phyloP scores from a whole-genome alignment of 1,284 basidiomycete genomes.

The Marasmius fiardii region DNA sequence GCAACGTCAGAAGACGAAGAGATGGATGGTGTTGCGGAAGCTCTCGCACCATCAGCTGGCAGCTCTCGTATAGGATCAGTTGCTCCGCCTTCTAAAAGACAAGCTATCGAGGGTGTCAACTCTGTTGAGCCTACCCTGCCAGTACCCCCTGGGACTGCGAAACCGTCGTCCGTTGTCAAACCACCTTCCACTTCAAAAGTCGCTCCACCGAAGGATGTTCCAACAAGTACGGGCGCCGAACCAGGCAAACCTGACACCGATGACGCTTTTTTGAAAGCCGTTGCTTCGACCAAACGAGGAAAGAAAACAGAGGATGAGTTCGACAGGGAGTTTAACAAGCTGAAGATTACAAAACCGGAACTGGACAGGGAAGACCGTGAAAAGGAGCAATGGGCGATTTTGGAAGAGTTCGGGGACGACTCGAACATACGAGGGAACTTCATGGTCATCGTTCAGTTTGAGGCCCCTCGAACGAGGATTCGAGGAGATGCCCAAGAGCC shows the following conservation, averaged over 20 bases:
- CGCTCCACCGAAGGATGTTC: conserved; percentile 14
- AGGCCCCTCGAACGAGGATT: conserved; percentile 30
- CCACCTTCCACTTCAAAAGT: conserved; percentile 13
- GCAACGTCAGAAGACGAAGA: conserved; percentile 31
- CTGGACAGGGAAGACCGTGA: conserved; percentile 34
- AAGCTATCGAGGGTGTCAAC: conserved; percentile 34
- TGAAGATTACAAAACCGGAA: conserved; percentile 73
- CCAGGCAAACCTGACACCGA: conserved; percentile 62
- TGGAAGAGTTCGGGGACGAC: conserved; percentile 76
- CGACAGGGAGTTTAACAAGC: conserved; percentile 81
- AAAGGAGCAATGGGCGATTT: conserved; percentile 57
- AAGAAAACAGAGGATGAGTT: conserved; percentile 72
- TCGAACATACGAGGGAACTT: conserved; percentile 74
- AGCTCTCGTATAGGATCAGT: conserved; percentile 8
- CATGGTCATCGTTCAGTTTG: conserved; percentile 78
- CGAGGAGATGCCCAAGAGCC: conserved; percentile 18
- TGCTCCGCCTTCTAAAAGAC: conserved; percentile 30
- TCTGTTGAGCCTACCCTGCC: conserved; percentile 20
- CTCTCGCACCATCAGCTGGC: background rate
- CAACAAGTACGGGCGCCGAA: conserved; percentile 29
- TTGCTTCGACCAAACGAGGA: conserved; percentile 71
- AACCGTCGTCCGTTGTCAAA: conserved; percentile 12
- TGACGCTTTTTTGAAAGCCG: conserved; percentile 63
- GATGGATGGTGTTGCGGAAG: conserved; percentile 31
- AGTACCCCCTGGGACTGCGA: background rate